Conservation (phyloP, 2,329 filamentous ascomycete species). For the Xylogone sp. region DNA sequence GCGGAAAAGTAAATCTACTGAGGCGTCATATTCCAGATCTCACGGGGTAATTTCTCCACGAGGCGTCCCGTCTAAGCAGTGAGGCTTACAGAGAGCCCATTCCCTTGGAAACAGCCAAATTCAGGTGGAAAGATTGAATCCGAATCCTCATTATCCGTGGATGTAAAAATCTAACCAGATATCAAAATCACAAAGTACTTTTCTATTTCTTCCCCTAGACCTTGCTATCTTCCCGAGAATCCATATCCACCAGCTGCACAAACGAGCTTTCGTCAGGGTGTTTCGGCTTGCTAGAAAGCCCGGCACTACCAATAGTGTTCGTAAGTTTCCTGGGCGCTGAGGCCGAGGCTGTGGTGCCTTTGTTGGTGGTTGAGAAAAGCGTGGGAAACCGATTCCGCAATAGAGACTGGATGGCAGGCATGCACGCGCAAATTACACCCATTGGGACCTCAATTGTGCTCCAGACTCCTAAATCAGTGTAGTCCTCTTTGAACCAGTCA, state of each 20-base stretch:
- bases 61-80: too few species aligned
- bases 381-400: constrained; percentile 1
- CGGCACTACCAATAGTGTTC: not conserved
- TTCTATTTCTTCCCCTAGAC: not conserved
- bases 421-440: constrained; percentile 17
- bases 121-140: too few species aligned
- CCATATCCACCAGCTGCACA: not conserved
- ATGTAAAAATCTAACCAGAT: too few species aligned
- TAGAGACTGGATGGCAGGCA: constrained; percentile 11
- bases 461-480: constrained; percentile 15
- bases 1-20: too few species aligned
- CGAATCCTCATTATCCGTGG: too few species aligned
- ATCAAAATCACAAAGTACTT: not conserved
- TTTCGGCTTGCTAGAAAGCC: not conserved
- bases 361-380: not conserved
- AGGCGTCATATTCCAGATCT: too few species aligned
- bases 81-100: too few species aligned
- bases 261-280: not conserved
- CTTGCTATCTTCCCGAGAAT: not conserved
- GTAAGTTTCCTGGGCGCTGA: not conserved
- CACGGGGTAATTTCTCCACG: too few species aligned
- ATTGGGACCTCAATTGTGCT: constrained; percentile 17
- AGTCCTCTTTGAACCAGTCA: constrained; percentile 9
- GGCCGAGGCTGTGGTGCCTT: not conserved
- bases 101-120: too few species aligned